These are phyloP conservation scores for Cystobasidiaceae sp. DNA, from an alignment of 1,284 basidiomycete genomes.

Conservation along the genomic window DNA sequence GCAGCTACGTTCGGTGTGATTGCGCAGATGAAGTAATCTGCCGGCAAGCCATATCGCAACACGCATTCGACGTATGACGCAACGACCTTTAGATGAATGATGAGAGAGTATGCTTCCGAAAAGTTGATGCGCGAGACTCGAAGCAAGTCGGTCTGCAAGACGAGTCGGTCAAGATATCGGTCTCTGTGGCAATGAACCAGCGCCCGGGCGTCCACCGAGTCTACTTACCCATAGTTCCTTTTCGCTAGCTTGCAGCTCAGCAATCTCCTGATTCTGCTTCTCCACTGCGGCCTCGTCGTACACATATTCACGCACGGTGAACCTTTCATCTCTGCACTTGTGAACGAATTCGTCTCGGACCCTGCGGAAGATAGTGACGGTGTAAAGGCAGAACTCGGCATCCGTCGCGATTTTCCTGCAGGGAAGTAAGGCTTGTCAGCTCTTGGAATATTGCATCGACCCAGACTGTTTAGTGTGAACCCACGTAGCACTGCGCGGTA, in stretches of 20 bases:
- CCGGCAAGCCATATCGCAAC: slow-evolving; percentile 88
- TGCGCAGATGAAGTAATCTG: slow-evolving; percentile 78
- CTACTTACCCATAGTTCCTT: slow-evolving; percentile 89
- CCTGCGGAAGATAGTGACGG: slow-evolving; percentile 85
- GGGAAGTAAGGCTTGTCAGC: not conserved
- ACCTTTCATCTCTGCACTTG: slow-evolving; percentile 96
- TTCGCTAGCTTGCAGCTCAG: slow-evolving; percentile 74
- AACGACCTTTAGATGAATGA: slow-evolving; percentile 88
- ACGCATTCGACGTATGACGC: slow-evolving; percentile 93
- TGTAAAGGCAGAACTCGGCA: slow-evolving; percentile 81
- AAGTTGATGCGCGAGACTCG: slow-evolving; percentile 90
- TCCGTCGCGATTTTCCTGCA: slow-evolving; percentile 66
- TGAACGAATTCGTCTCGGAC: slow-evolving; percentile 88
- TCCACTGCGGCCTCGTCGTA: slow-evolving; percentile 80
- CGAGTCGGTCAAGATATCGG: too few relatives aligned
- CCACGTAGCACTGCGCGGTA: slow-evolving; percentile 84
- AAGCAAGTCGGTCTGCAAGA: slow-evolving; percentile 94
- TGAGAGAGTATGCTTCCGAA: slow-evolving; percentile 89
- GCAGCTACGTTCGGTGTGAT: slow-evolving; percentile 92
- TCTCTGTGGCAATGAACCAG: too few relatives aligned
- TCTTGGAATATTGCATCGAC: not conserved
- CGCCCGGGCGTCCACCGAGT: too few relatives aligned
- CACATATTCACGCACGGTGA: slow-evolving; percentile 88
- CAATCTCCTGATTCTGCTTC: slow-evolving; percentile 77
- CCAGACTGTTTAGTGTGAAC: slow-evolving; percentile 43